These are phyloP conservation scores for Evernia prunastri DNA, from an alignment of 495 filamentous ascomycete genomes.

Conservation along the genomic window DNA sequence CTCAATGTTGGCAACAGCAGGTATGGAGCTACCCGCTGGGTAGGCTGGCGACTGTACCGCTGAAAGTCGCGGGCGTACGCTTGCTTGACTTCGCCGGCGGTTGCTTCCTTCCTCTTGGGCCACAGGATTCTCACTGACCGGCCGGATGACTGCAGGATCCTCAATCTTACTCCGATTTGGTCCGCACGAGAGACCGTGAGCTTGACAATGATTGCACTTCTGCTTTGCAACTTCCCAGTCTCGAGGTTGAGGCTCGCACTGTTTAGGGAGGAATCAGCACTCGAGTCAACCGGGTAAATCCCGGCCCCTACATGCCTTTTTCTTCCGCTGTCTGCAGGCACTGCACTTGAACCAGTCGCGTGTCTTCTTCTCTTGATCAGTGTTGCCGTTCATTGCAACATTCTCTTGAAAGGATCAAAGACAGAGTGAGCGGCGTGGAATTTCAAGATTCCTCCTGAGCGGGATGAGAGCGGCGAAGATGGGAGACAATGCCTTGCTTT, in stretches of 20 bases:
- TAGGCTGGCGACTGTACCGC: background rate
- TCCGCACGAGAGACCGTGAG: background rate
- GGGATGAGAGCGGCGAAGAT: background rate
- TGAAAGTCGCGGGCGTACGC: background rate
- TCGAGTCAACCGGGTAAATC: background rate
- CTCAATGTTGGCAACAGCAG: background rate
- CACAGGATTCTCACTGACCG: background rate
- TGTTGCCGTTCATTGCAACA: slow-evolving; percentile 1
- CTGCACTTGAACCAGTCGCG: slow-evolving; percentile 1
- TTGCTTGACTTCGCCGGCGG: background rate
- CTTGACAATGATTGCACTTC: background rate
- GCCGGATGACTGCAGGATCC: slow-evolving; percentile 1
- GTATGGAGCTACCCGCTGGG: background rate
- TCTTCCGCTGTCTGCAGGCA: background rate
- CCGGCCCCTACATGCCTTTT: background rate
- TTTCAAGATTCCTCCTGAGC: background rate
- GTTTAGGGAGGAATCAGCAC: too few relatives aligned
- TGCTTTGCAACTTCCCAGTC: slow-evolving; percentile 1
- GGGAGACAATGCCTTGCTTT: too few relatives aligned
- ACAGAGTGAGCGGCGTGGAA: background rate
- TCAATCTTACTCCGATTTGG: background rate
- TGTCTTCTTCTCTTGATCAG: slow-evolving; percentile 2
- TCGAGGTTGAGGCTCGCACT: background rate
- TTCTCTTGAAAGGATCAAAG: background rate
- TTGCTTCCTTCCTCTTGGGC: slow-evolving; percentile 1